Conservation (phyloP, 768 basidiomycete genomes). For the Neoboletus magnificus region DNA sequence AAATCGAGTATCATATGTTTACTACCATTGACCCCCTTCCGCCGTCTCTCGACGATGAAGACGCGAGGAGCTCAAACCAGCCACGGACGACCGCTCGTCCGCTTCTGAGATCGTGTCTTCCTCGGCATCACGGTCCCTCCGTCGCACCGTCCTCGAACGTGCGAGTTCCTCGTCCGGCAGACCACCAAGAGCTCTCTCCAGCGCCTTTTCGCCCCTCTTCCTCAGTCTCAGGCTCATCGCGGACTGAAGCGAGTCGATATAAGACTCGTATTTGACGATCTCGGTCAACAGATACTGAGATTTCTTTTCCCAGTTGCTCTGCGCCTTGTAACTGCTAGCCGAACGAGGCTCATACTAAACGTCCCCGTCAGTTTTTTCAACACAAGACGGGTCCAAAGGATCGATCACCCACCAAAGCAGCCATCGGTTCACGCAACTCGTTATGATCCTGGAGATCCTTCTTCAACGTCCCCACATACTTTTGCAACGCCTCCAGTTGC, state of each 20-base stretch:
- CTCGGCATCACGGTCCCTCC: conserved; percentile 39
- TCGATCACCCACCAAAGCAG: conserved; percentile 52
- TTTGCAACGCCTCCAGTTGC: conserved; percentile 85
- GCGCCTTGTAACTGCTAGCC: conserved; percentile 69
- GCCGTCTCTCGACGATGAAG: conserved; percentile 45
- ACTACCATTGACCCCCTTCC: conserved; percentile 31
- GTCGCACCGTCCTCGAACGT: conserved; percentile 32
- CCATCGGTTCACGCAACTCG: conserved; percentile 79
- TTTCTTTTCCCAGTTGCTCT: conserved; percentile 90
- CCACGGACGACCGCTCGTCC: conserved; percentile 36
- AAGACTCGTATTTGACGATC: conserved; percentile 93
- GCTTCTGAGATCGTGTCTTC: conserved; percentile 48
- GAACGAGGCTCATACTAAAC: conserved; percentile 70
- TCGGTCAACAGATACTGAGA: conserved; percentile 87
- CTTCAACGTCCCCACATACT: conserved; percentile 73
- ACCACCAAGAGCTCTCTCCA: conserved; percentile 55
- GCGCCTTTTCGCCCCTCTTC: conserved; percentile 84
- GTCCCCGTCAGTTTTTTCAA: too few relatives aligned
- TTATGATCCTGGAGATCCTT: conserved; percentile 82
- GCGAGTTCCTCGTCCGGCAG: conserved; percentile 32
- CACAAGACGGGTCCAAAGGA: too few relatives aligned
- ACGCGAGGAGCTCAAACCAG: conserved; percentile 28
- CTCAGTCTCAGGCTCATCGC: conserved; percentile 85
- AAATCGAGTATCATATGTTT: conserved; percentile 19
- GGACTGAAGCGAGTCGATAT: conserved; percentile 82